Evolutionary conservation across 768 basidiomycete species (phyloP), one percentile per base, ranked within the genome.

Genomic region (Auriscalpium orientale): DNA sequence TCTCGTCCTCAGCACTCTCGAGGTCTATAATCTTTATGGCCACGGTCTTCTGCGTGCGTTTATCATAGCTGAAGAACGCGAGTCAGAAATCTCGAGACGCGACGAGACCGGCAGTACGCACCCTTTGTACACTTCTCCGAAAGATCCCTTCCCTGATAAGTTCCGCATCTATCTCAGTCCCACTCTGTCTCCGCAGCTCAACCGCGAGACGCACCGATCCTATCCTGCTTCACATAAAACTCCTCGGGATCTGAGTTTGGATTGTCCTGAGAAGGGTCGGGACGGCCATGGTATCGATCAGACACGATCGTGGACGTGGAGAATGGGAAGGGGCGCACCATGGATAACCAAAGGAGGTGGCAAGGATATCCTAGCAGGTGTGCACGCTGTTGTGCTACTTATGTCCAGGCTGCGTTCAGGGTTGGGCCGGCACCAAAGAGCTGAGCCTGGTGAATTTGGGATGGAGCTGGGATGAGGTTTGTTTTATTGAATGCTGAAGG

Each of bases 101-200:
- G 49, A 8, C 55, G 40, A 51, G 61, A 53, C n/a, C 16, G 12
- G 55, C 40, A 47, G 33, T 20, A 66, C 79, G 54, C 56, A 93
- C 94, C 95, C 97, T 74, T 98, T 98, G 77, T 90, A 98, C n/a
- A 98, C 95, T 72, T 98, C 97, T 66, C 95, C 97, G 66, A 99
- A 98, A 6, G 95, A 98, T 35, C 95, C 95, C 71, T 99, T 98
- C 59, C 95, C 95, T 97, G 65, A 47, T 43, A 28, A 28, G 28
- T 28, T 28, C 28, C 28, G 4, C 28, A 28, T 28, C 28, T 28
- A 7, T 2, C 28, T 28, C 28, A 28, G 7, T 28, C 28, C 28
- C 28, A 28, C 28, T 28, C 28, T 28, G 28, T 28, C 28, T 4
- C 28, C 28, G 28, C 28, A 28, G 4, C 4, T 28, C 5, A 28